Conservation (phyloP, 2,329 filamentous ascomycete genomes). For the Teratosphaeria viscida region DNA sequence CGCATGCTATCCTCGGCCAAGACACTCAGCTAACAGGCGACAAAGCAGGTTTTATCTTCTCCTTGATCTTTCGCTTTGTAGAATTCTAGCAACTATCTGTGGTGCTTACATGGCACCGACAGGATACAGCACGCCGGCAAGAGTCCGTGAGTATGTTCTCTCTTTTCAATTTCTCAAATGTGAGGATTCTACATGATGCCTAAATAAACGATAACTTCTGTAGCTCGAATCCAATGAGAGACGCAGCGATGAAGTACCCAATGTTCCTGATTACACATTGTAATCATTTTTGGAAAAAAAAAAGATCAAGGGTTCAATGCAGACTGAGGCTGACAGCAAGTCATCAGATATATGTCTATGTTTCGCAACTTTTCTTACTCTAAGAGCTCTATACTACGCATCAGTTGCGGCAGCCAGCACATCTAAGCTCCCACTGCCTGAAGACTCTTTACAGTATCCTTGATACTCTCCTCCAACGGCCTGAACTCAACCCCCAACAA, state of each 20-base stretch:
- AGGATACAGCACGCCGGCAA: too few species aligned
- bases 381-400: neutral
- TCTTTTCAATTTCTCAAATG: neutral
- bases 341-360: too few species aligned
- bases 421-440: conserved; percentile 41
- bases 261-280: neutral
- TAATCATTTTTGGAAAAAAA: too few species aligned
- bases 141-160: neutral
- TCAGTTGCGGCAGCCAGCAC: neutral
- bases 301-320: too few species aligned
- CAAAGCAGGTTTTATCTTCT: neutral
- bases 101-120: neutral
- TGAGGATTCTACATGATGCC: neutral
- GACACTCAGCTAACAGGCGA: neutral
- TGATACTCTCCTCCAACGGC: conserved; percentile 47
- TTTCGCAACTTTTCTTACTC: too few species aligned
- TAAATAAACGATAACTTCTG: conserved; percentile 1
- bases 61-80: neutral
- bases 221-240: neutral
- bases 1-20: neutral
- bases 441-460: conserved; percentile 54
- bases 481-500: conserved; percentile 52
- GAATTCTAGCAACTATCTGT: neutral
- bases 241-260: neutral
- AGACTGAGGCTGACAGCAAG: too few species aligned